Base-by-base conservation (phyloP, 2,329 filamentous ascomycete species). In the Colletotrichum cereale region DNA sequence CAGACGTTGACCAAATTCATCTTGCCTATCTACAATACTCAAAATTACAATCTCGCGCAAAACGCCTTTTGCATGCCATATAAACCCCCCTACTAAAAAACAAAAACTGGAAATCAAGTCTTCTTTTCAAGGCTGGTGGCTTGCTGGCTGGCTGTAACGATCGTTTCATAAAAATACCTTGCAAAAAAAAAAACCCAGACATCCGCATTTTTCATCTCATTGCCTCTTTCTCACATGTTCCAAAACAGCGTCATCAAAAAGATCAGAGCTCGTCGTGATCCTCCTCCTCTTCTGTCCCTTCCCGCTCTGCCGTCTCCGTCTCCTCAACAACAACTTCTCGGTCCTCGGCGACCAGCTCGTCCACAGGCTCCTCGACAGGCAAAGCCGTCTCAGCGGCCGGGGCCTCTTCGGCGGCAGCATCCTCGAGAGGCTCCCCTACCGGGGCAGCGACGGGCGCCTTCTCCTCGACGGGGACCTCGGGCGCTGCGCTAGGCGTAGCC, bases 221-320 rank as follows among this genome's bases (percentile, higher is more conserved):
- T 44, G 18, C 44, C 48, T 40, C 34, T 8, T 29, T 52, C 38
- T 26, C 24, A 52, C 5, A 34, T 60, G 3, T n/a, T 21, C 6
- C 21, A 12, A 12, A 47, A 47, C 18, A 42, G 2, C 10, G 24
- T 42, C 10, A 47, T n/a, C 7, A 1, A 12, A 42, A 52, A 12
- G 40, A 52, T 68, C 66, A 68, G 14, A 65, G 53, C 53, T 69
- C 61, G 3, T 66, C 66, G 7, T 44, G 44, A 10, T 60, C 29
- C 2, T 42, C 44, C 2, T 16, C 29, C 24, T 2, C 16, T 7
- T 5, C 14, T 5, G 12, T 2, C 8, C 57, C 58, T 12, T 18
- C 11, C 24, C 50, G 24, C 18, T 57, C 66, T n/a, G 12, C 31
- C 1, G 24, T 5, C 8, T 56, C 65, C 24, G 44, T n/a, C 31